These are phyloP conservation scores for Pythium monospermum DNA, from an alignment of 352 stramenopile species.

Conservation along the genomic window DNA sequence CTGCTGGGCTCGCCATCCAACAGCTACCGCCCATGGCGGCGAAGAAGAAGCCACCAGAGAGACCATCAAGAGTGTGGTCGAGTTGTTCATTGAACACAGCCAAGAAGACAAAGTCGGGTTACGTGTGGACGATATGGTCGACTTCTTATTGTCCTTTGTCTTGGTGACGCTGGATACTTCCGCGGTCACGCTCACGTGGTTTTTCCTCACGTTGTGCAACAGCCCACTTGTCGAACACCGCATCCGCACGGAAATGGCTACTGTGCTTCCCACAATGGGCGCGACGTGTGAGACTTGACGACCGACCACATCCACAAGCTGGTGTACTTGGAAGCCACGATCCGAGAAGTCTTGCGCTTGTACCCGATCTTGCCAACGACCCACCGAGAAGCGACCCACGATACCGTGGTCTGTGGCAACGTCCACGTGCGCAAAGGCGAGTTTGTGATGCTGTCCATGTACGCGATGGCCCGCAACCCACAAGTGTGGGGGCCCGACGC, in stretches of 20 bases:
- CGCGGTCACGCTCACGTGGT: constrained; percentile 56
- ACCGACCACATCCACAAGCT: constrained; percentile 47
- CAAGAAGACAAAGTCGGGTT: constrained; percentile 16
- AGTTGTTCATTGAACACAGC: constrained; percentile 16
- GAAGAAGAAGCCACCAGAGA: no score
- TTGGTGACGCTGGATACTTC: constrained; percentile 74
- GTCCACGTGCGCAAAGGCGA: constrained; percentile 22
- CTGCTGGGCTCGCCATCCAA: no score
- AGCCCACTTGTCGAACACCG: constrained; percentile 40
- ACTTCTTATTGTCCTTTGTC: constrained; percentile 70
- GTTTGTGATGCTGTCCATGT: constrained; percentile 23
- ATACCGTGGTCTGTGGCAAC: constrained; percentile 41
- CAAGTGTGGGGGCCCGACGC: constrained; percentile 44
- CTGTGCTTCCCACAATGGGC: constrained; percentile 22
- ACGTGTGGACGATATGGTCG: constrained; percentile 46
- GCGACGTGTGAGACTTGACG: constrained; percentile 22
- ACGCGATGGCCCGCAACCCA: constrained; percentile 26
- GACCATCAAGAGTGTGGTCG: constrained; percentile 11
- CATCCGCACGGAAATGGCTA: constrained; percentile 41
- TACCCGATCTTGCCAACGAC: constrained; percentile 56
- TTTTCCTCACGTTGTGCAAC: constrained; percentile 59
- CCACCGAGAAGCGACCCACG: constrained; percentile 44
- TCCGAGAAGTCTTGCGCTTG: constrained; percentile 60
- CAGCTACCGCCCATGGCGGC: no score
- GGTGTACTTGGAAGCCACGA: constrained; percentile 50